Evolutionary conservation across 169 alveolate species (phyloP), one percentile per base, ranked within the genome.

Genomic region (Eimeria tenella): DNA sequence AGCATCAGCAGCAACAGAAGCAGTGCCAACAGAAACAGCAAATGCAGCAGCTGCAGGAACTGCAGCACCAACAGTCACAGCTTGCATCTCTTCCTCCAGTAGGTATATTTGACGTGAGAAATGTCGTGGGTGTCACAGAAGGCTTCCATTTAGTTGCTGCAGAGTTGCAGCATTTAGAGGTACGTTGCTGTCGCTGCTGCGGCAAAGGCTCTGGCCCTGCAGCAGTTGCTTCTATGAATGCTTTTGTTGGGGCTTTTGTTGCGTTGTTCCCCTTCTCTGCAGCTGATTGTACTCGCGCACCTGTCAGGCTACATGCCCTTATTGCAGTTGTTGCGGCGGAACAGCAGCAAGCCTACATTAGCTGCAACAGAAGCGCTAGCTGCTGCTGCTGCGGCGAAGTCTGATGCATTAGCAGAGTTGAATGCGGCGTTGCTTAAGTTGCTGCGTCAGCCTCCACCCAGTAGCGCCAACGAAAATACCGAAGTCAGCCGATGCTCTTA

Each of bases 161-260:
- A 74, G 58, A 74, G 84, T n/a, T 31, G 84, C 84, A 31, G 84
- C 84, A 74, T 6, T 9, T 31, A 10, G 62, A 74, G 58, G 62
- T 31, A n/a, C 10, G 19, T 23, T n/a, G 23, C 23, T 11, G 58
- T 11, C 58, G 1, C 23, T n/a, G 53, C 62, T 49, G 53, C 84
- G 84, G 62, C 23, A 9, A 58, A 50, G 10, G 21, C n/a, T 11
- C 58, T 31, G 52, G 58, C 7, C 53, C 17, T 49, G 52, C 84
- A 50, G 7, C 52, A 68, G 79, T 21, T 25, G 58, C 52, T 31
- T 8, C 58, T 31, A 19, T n/a, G 42, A 55, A 8, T 31, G 60
- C 84, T 11, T 13, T 9, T 11, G 84, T 23, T n/a, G 6, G 50
- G n/a, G 19, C 52, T 31, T 9, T 6, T 23, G 84, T 21, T 74